Evolutionary conservation across 108 stramenopile species (phyloP).

Genomic region (Cyclotella sp.): DNA sequence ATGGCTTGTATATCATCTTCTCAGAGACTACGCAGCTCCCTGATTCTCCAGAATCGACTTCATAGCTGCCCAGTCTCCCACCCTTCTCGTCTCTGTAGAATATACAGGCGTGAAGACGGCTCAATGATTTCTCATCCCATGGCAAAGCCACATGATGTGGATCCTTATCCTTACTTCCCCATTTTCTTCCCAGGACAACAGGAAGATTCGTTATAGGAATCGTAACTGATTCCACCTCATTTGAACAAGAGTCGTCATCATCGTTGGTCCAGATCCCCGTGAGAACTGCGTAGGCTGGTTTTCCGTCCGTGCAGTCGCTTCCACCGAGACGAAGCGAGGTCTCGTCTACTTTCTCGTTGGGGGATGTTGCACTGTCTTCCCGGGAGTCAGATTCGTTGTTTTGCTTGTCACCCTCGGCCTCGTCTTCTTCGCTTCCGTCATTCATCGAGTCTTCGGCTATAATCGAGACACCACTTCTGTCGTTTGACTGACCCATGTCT

Average conservation of each 20-base stretch:
- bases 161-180: conserved; percentile 7
- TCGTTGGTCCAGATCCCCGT: conserved; percentile 15
- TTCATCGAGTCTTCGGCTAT: not conserved
- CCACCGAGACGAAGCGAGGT: not conserved
- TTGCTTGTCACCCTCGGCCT: not conserved
- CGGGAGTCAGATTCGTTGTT: not conserved
- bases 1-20: conserved; percentile 4
- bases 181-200: conserved; percentile 18
- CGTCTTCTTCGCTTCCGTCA: not conserved
- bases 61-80: conserved; percentile 17
- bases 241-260: not conserved
- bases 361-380: not conserved
- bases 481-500: no score
- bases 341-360: not conserved
- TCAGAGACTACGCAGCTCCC: not conserved
- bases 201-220: conserved; percentile 24
- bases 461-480: no score
- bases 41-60: not conserved
- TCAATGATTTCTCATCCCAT: conserved; percentile 3
- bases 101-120: conserved; percentile 15
- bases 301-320: conserved; percentile 7
- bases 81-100: conserved; percentile 24
- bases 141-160: not conserved
- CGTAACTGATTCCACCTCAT: not conserved
- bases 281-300: conserved; percentile 26